Percentiles rank a stretch among this genome's conserved stretches.
These are phyloP conservation scores for Eustoma russellianum DNA, from an alignment of 257 asterid species.

Conservation along the genomic window DNA sequence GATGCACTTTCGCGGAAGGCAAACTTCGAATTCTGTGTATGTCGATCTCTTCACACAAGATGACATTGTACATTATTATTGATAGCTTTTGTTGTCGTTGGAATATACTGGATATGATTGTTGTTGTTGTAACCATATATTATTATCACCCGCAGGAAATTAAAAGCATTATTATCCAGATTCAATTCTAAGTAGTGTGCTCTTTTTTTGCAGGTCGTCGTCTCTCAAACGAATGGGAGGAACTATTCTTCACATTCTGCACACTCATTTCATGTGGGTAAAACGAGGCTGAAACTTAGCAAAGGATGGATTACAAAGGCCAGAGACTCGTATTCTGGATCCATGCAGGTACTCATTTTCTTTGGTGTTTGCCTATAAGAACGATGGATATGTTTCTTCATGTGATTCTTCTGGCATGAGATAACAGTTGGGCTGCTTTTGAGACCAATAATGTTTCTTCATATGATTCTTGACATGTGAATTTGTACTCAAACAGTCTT, in stretches of 20 bases:
- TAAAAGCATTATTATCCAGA: too few species aligned
- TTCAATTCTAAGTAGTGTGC: too few species aligned
- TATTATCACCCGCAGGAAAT: too few species aligned
- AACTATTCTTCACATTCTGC: conserved; percentile 78
- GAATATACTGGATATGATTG: too few species aligned
- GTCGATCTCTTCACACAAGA: conserved; percentile 13
- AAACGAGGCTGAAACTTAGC: conserved; percentile 80
- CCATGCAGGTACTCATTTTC: conserved; percentile 67
- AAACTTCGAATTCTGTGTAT: conserved; percentile 72
- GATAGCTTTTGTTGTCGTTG: too few species aligned
- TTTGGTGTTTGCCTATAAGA: not conserved
- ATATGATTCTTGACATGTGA: too few species aligned
- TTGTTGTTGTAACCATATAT: too few species aligned
- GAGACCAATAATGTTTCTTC: too few species aligned
- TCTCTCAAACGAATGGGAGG: conserved; percentile 90
- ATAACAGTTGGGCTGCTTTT: too few species aligned
- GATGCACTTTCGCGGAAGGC: conserved; percentile 69
- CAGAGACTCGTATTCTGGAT: conserved; percentile 70
- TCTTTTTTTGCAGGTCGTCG: conserved; percentile 50
- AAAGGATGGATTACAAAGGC: conserved; percentile 99
- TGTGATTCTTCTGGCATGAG: too few species aligned
- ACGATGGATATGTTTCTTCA: conserved; percentile 1
- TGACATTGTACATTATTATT: too few species aligned
- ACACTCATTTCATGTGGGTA: conserved; percentile 79
- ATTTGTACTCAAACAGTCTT: too few species aligned